Conservation (phyloP, 306 rosid species). For the Vicia villosa region DNA sequence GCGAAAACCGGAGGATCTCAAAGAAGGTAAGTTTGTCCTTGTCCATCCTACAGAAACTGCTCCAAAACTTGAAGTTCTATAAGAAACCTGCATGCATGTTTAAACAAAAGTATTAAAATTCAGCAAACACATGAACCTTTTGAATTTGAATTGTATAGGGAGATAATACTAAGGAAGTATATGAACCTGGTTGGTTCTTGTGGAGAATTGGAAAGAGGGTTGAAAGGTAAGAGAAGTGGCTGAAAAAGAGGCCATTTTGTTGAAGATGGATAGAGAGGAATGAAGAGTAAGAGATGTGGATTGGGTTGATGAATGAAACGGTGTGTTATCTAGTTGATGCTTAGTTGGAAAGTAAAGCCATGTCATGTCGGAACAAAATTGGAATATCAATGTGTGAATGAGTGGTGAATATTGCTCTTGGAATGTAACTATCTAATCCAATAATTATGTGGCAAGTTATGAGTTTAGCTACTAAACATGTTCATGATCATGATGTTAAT, state of each 20-base stretch:
- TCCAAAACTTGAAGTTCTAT: constrained; percentile 34
- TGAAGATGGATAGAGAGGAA: constrained; percentile 24
- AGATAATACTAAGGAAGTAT: background rate
- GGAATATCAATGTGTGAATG: constrained; percentile 1
- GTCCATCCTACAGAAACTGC: constrained; percentile 44
- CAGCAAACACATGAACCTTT: background rate
- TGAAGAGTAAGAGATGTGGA: constrained; percentile 28
- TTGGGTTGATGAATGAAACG: constrained; percentile 32
- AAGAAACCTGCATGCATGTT: constrained; percentile 39
- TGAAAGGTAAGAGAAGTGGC: constrained; percentile 50
- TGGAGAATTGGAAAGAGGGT: constrained; percentile 42
- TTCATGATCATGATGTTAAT: background rate
- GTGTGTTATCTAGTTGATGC: constrained; percentile 10
- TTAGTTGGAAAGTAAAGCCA: constrained; percentile 36
- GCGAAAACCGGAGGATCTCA: constrained; percentile 50
- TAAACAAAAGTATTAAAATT: background rate
- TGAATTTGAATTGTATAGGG: background rate
- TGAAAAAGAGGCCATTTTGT: constrained; percentile 66
- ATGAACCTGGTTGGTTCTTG: constrained; percentile 43
- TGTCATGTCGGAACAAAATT: constrained; percentile 6
- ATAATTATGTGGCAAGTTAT: background rate
- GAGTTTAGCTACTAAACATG: no score
- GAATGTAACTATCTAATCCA: constrained; percentile 33
- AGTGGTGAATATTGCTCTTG: constrained; percentile 28
- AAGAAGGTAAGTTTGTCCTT: constrained; percentile 44